Conservation (phyloP, 805 yeast species). For the Ogataea minuta region DNA sequence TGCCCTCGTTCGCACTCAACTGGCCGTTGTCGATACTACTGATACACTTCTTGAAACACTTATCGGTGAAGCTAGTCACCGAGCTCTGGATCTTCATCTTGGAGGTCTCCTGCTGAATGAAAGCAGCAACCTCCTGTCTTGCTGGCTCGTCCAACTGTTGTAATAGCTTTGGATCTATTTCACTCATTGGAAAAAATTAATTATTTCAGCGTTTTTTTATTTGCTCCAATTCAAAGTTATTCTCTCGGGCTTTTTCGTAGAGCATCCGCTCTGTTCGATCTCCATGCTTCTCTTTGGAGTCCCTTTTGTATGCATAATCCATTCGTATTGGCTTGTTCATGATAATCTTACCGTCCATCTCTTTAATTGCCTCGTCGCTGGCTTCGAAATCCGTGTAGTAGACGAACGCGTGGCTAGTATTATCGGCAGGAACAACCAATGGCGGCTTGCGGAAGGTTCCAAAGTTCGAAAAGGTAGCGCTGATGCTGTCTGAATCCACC, state of each 20-base stretch:
- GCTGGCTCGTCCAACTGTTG: conserved; percentile 59
- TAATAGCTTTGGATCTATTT: conserved; percentile 27
- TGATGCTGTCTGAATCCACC: conserved; percentile 58
- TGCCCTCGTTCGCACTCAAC: conserved; percentile 59
- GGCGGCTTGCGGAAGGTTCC: conserved; percentile 52
- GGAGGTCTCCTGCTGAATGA: conserved; percentile 79
- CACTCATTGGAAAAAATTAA: conserved; percentile 21
- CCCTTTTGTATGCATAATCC: conserved; percentile 71
- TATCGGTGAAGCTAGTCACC: conserved; percentile 83
- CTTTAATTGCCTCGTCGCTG: conserved; percentile 68
- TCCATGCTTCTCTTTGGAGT: conserved; percentile 67
- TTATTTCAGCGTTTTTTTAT: conserved; percentile 4
- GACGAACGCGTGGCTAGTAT: conserved; percentile 65
- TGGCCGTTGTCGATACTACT: conserved; percentile 44
- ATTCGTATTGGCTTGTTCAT: conserved; percentile 63
- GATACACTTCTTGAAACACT: conserved; percentile 88
- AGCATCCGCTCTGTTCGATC: conserved; percentile 70
- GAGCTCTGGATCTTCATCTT: conserved; percentile 85
- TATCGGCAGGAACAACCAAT: conserved; percentile 51
- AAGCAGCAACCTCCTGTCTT: conserved; percentile 68
- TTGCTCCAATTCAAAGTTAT: conserved; percentile 17
- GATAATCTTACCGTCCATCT: conserved; percentile 65
- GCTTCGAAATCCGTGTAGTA: conserved; percentile 61
- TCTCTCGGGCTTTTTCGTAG: conserved; percentile 40
- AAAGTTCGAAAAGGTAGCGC: conserved; percentile 61